These are phyloP conservation scores for Fraxinus pennsylvanica DNA, from an alignment of 257 asterid species.

Conservation along the genomic window DNA sequence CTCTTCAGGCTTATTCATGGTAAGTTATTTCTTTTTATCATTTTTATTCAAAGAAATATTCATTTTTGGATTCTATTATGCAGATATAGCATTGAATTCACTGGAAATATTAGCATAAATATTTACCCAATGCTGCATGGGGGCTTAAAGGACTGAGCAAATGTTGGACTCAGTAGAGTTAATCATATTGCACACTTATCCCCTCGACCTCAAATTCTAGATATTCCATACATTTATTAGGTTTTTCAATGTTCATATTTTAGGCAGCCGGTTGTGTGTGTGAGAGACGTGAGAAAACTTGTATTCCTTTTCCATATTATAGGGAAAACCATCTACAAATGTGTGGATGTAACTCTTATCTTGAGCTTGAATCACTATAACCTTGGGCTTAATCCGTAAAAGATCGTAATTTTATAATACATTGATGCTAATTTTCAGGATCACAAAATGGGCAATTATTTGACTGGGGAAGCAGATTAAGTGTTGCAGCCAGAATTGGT, in stretches of 20 bases:
- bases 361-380: too few relatives aligned
- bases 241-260: too few relatives aligned
- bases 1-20: constrained; percentile 69
- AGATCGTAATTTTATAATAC: neutral
- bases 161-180: neutral
- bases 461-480: constrained; percentile 62
- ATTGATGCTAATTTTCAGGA: constrained; percentile 39
- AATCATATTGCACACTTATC: neutral
- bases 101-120: neutral
- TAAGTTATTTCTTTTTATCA: constrained; percentile 22
- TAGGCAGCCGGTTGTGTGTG: neutral
- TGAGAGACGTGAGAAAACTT: too few relatives aligned
- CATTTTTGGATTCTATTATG: neutral
- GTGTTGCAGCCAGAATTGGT: constrained; percentile 45
- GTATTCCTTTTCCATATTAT: too few relatives aligned
- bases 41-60: neutral
- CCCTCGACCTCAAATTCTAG: too few relatives aligned
- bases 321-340: too few relatives aligned
- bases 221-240: too few relatives aligned
- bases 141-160: neutral
- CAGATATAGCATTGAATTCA: neutral
- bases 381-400: too few relatives aligned
- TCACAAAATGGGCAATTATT: constrained; percentile 36
- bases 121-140: neutral
- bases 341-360: neutral